Conservation (phyloP, 2,329 filamentous ascomycete genomes). For the Diaporthe nobilis region DNA sequence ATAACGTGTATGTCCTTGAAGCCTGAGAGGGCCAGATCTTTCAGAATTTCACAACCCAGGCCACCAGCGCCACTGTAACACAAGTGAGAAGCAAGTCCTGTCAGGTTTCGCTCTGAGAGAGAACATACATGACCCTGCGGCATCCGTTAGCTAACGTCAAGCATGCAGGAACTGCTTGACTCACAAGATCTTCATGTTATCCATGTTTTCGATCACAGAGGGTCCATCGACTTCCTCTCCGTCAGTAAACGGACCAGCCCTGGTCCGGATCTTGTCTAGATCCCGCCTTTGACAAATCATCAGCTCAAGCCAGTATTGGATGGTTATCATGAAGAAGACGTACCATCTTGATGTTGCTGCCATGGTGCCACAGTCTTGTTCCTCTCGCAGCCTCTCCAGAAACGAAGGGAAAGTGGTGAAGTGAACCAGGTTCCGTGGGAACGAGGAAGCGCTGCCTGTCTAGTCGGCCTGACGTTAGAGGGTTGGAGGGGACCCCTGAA, state of each 20-base stretch:
- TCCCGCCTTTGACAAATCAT: constrained; percentile 74
- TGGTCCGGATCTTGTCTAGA: constrained; percentile 84
- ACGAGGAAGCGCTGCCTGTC: background rate
- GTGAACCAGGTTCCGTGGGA: background rate
- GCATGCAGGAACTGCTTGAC: constrained; percentile 48
- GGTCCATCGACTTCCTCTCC: constrained; percentile 68
- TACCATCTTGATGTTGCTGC: constrained; percentile 52
- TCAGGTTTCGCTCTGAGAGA: constrained; percentile 28
- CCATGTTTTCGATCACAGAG: constrained; percentile 68
- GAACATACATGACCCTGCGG: constrained; percentile 65
- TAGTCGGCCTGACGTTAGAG: constrained; percentile 19
- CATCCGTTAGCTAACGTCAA: constrained; percentile 45
- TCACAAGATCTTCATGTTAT: constrained; percentile 82
- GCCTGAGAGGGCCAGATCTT: constrained; percentile 93
- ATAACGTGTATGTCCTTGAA: constrained; percentile 99
- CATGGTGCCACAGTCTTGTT: constrained; percentile 14
- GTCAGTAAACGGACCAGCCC: constrained; percentile 85
- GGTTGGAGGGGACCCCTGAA: constrained; percentile 31
- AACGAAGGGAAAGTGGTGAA: background rate
- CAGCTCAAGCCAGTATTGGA: background rate
- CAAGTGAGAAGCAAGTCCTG: constrained; percentile 37
- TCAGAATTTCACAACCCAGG: constrained; percentile 95
- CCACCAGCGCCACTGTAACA: constrained; percentile 86
- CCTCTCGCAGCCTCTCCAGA: background rate
- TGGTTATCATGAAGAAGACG: constrained; percentile 12